Percentiles rank a stretch among this genome's conserved stretches.
Conservation (phyloP, 768 basidiomycete species). For the Naganishia vaughanmartiniae region DNA sequence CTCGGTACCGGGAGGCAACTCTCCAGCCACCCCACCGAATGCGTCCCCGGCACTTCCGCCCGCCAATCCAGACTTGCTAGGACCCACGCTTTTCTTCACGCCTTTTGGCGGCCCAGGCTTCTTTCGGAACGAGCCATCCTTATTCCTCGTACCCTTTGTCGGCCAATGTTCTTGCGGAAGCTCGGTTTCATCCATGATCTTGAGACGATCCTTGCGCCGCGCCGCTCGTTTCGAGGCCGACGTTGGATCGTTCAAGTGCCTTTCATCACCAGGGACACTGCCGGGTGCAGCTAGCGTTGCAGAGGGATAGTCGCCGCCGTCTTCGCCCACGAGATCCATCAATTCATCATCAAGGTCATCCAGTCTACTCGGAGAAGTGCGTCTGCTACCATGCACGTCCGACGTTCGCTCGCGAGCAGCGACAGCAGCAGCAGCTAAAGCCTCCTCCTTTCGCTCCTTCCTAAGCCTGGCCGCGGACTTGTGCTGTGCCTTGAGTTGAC, state of each 20-base stretch:
- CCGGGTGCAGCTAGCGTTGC: not conserved
- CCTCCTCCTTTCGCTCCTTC: conserved; percentile 21
- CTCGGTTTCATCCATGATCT: conserved; percentile 23
- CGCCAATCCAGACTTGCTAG: conserved; percentile 12
- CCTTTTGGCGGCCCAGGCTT: conserved; percentile 51
- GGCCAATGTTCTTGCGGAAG: conserved; percentile 27
- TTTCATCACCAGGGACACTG: conserved; percentile 39
- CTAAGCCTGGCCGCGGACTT: conserved; percentile 3
- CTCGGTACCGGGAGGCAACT: not conserved
- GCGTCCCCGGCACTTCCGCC: conserved; percentile 3
- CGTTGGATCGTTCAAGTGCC: conserved; percentile 28
- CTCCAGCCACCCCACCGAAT: not conserved
- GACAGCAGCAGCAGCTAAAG: not conserved
- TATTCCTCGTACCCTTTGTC: conserved; percentile 37
- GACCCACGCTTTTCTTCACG: conserved; percentile 38
- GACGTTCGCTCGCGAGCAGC: conserved; percentile 4
- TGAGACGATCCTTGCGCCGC: conserved; percentile 11
- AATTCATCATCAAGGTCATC: conserved; percentile 26
- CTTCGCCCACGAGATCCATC: conserved; percentile 36
- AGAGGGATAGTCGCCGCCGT: conserved; percentile 23
- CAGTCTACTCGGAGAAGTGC: not conserved
- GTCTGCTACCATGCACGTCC: not conserved
- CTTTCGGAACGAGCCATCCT: conserved; percentile 46
- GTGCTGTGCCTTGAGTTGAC: conserved; percentile 16
- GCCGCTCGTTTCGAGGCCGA: not conserved